phyloP scores from a whole-genome alignment of 257 asterid species.

The Lycium barbarum region DNA sequence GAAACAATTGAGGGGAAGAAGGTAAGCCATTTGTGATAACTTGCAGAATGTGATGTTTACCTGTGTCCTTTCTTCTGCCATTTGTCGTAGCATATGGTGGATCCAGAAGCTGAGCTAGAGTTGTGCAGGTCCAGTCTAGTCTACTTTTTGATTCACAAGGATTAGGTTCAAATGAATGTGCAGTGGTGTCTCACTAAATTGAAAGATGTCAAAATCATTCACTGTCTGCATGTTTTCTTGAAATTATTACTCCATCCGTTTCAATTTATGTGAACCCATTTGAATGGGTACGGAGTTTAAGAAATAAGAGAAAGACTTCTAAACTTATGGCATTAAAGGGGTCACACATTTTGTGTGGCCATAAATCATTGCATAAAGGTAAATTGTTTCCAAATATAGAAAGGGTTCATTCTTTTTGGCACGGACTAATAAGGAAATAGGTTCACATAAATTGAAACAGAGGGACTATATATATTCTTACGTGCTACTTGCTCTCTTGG shows the following conservation, averaged over 20 bases:
- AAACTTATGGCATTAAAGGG: no score
- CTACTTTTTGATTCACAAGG: slow-evolving; percentile 7
- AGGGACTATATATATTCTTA: neutral
- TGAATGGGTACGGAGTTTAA: no score
- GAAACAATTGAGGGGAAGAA: slow-evolving; percentile 98
- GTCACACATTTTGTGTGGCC: no score
- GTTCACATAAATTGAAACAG: no score
- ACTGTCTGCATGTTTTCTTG: slow-evolving; percentile 5
- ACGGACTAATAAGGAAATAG: no score
- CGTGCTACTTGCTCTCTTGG: neutral
- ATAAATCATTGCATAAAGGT: no score
- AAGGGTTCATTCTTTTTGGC: no score
- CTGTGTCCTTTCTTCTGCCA: slow-evolving; percentile 20
- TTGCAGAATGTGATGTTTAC: slow-evolving; percentile 12
- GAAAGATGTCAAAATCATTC: slow-evolving; percentile 18
- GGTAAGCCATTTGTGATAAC: slow-evolving; percentile 48
- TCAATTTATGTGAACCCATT: no score
- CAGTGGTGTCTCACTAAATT: slow-evolving; percentile 11
- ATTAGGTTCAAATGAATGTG: slow-evolving; percentile 14
- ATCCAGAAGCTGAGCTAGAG: slow-evolving; percentile 4
- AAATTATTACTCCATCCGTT: neutral
- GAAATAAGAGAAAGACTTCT: no score
- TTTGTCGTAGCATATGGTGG: neutral
- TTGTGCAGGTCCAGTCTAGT: slow-evolving; percentile 1
- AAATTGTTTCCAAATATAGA: no score